Evolutionary conservation across 805 yeast species (phyloP).

Genomic region (Candida mattraensis): DNA sequence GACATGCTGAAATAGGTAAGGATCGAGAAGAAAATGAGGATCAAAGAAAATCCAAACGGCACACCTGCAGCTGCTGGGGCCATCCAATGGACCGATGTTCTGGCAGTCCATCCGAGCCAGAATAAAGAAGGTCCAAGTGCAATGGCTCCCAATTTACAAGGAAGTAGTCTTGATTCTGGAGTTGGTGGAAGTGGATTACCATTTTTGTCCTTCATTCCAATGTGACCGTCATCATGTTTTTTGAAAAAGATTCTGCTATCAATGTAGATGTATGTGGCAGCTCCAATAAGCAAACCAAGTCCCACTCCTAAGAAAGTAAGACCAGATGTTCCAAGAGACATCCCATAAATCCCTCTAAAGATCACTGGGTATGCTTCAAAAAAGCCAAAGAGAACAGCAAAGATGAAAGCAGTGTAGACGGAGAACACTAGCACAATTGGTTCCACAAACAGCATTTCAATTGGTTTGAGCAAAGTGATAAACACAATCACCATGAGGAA

Average conservation of each 20-base stretch:
- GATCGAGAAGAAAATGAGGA: constrained; percentile 68
- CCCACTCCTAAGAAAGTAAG: constrained; percentile 73
- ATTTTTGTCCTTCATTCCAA: constrained; percentile 52
- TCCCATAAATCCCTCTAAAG: constrained; percentile 60
- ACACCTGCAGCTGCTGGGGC: constrained; percentile 75
- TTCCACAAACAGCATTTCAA: constrained; percentile 67
- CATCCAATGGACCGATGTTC: constrained; percentile 66
- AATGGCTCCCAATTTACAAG: constrained; percentile 67
- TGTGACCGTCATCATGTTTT: constrained; percentile 60
- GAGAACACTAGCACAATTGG: constrained; percentile 75
- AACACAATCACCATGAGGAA: constrained; percentile 47
- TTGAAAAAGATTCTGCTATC: constrained; percentile 54
- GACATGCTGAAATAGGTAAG: constrained; percentile 68
- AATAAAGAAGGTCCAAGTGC: constrained; percentile 67
- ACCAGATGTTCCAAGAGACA: constrained; percentile 64
- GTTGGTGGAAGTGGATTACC: constrained; percentile 54
- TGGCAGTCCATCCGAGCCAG: constrained; percentile 83
- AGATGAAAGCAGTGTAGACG: constrained; percentile 68
- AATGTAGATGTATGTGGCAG: constrained; percentile 46
- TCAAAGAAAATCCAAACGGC: constrained; percentile 73
- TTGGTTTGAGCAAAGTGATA: constrained; percentile 58
- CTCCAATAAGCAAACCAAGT: constrained; percentile 61
- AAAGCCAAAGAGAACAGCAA: constrained; percentile 77
- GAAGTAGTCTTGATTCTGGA: constrained; percentile 60
- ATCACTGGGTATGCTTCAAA: constrained; percentile 79